These are phyloP conservation scores for Pythium pyrilobum DNA, from an alignment of 352 stramenopile genomes.

Conservation along the genomic window DNA sequence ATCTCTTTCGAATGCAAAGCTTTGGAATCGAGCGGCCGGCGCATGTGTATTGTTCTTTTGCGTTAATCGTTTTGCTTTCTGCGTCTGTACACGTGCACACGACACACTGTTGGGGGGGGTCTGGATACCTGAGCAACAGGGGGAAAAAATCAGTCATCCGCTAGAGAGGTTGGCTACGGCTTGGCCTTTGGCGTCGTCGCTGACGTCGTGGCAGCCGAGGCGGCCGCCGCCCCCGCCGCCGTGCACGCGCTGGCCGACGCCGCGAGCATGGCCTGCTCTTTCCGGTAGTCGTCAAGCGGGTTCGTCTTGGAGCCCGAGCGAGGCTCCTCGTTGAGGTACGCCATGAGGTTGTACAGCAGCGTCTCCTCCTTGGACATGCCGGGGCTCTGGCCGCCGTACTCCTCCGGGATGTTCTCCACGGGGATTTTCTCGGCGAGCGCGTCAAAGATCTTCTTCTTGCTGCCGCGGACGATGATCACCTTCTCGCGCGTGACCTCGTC, in stretches of 20 bases:
- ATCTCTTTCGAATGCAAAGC: too few species aligned
- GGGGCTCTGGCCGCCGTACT: constrained; percentile 66
- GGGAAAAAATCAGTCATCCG: too few species aligned
- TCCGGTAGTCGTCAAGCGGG: constrained; percentile 34
- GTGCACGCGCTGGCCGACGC: not conserved
- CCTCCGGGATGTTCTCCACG: constrained; percentile 70
- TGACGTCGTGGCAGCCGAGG: not conserved
- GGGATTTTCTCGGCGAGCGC: constrained; percentile 67
- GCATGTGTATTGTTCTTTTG: too few species aligned
- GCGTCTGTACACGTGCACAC: too few species aligned
- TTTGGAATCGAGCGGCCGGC: too few species aligned
- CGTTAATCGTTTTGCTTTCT: too few species aligned
- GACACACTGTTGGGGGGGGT: too few species aligned
- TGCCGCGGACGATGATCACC: constrained; percentile 83
- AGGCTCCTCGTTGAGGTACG: constrained; percentile 63
- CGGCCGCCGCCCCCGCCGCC: not conserved
- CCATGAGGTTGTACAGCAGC: constrained; percentile 70
- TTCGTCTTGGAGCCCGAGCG: constrained; percentile 40
- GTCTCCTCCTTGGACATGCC: constrained; percentile 64
- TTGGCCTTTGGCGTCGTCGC: too few species aligned
- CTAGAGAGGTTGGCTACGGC: too few species aligned
- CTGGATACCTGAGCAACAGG: too few species aligned
- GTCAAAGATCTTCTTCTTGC: constrained; percentile 79
- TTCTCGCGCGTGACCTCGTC: constrained; percentile 93
- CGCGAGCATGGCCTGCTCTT: constrained; percentile 6